These are phyloP conservation scores for Rugonectria rugulosa DNA, from an alignment of 2,329 filamentous ascomycete species.

Conservation along the genomic window DNA sequence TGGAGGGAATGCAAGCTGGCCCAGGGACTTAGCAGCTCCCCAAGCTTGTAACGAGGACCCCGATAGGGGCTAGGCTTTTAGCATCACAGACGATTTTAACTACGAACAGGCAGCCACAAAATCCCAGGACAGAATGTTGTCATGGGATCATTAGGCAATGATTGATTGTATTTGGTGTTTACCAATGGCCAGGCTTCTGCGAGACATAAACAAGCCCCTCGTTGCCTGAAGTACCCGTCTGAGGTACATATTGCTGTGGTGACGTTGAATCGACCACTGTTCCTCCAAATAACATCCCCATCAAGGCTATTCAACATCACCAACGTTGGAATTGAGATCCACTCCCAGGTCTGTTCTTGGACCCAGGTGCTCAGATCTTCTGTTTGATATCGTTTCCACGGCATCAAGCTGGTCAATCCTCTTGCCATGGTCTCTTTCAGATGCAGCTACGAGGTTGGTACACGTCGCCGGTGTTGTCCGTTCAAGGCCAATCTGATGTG, in stretches of 20 bases:
- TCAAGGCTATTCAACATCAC: neutral
- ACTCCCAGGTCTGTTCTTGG: neutral
- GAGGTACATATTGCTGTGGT: neutral
- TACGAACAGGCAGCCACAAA: constrained; percentile 36
- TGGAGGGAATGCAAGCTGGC: constrained; percentile 39
- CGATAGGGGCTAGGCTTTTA: no score
- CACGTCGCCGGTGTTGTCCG: no score
- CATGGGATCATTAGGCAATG: constrained; percentile 1
- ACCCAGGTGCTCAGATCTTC: neutral
- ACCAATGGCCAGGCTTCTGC: constrained; percentile 7
- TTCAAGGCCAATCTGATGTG: no score
- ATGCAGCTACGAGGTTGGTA: no score
- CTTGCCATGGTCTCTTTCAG: no score
- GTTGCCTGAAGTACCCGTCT: no score
- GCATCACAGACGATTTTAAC: no score
- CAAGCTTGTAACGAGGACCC: no score
- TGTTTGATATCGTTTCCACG: neutral
- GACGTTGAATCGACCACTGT: neutral
- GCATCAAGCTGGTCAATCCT: neutral
- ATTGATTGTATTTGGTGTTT: neutral
- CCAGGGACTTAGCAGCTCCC: constrained; percentile 30
- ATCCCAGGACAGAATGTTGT: constrained; percentile 5
- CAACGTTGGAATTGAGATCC: neutral
- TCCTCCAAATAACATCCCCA: neutral
- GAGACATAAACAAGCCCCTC: neutral